Percentiles rank a stretch among this genome's conserved stretches.
Conservation (phyloP, 108 stramenopile species). For the Chaetoceros tenuissimus region DNA sequence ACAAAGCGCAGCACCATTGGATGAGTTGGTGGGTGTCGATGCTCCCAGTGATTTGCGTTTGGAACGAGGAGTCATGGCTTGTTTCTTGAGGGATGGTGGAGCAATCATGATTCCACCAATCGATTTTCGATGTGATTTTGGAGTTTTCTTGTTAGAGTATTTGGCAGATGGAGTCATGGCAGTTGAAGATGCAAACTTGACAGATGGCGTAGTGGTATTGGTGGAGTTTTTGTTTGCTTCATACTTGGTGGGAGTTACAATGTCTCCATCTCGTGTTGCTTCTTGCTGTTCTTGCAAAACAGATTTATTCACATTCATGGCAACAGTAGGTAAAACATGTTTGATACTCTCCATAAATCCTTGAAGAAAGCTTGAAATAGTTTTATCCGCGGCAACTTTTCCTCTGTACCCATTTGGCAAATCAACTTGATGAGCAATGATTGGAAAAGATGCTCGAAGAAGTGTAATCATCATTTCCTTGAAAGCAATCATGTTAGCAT, state of each 20-base stretch:
- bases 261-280: background rate
- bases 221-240: conserved; percentile 1
- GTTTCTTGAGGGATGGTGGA: conserved; percentile 33
- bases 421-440: conserved; percentile 43
- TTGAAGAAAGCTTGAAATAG: conserved; percentile 28
- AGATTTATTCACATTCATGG: conserved; percentile 3
- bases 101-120: background rate
- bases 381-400: conserved; percentile 45
- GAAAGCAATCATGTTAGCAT: background rate
- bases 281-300: background rate
- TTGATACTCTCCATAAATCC: conserved; percentile 29
- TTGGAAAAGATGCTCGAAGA: conserved; percentile 47
- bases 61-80: conserved; percentile 21
- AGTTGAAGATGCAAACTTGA: background rate
- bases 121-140: background rate
- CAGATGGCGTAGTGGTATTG: background rate
- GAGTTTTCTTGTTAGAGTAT: background rate
- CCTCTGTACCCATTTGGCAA: conserved; percentile 64
- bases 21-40: background rate
- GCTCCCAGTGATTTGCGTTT: conserved; percentile 4
- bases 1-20: conserved; percentile 5
- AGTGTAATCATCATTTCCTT: conserved; percentile 46
- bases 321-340: background rate
- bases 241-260: conserved; percentile 7
- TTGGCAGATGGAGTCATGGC: background rate